Conservation (phyloP, 2,329 filamentous ascomycete genomes). For the Penicillium olsonii region DNA sequence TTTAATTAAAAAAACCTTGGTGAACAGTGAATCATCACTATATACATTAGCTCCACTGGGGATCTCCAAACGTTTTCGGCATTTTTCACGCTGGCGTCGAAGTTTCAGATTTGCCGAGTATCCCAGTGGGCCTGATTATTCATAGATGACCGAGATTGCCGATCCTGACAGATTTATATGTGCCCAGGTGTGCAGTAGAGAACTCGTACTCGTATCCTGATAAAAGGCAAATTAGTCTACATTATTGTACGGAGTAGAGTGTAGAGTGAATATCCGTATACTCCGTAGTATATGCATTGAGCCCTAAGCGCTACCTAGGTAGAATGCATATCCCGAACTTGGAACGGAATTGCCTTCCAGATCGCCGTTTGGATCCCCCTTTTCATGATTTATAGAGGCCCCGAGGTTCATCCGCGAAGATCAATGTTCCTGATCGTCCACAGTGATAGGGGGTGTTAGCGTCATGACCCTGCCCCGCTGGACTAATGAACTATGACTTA, state of each 20-base stretch:
- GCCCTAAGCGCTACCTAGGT: slow-evolving; percentile 12
- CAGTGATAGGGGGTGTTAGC: too few species aligned
- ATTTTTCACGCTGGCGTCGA: slow-evolving; percentile 20
- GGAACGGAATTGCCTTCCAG: slow-evolving; percentile 10
- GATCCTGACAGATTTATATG: too few species aligned
- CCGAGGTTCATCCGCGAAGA: slow-evolving; percentile 12
- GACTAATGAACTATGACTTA: too few species aligned
- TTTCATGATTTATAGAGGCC: slow-evolving; percentile 1
- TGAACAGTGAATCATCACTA: slow-evolving; percentile 14
- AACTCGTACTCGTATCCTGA: neutral
- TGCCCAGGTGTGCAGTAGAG: too few species aligned
- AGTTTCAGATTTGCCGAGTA: slow-evolving; percentile 29
- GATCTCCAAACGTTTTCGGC: slow-evolving; percentile 23
- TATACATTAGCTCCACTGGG: slow-evolving; percentile 19
- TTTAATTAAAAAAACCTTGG: neutral
- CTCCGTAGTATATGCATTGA: slow-evolving; percentile 4
- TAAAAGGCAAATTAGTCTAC: neutral
- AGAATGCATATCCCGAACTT: too few species aligned
- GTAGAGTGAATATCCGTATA: too few species aligned
- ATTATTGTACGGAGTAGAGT: too few species aligned
- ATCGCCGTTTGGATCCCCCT: slow-evolving; percentile 13
- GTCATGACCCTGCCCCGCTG: too few species aligned
- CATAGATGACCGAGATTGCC: slow-evolving; percentile 1
- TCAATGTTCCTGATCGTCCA: slow-evolving; percentile 13
- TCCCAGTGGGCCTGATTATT: slow-evolving; percentile 8